Evolutionary conservation across 2,329 filamentous ascomycete genomes (phyloP).

Genomic region (Chaetomiaceae sp.): DNA sequence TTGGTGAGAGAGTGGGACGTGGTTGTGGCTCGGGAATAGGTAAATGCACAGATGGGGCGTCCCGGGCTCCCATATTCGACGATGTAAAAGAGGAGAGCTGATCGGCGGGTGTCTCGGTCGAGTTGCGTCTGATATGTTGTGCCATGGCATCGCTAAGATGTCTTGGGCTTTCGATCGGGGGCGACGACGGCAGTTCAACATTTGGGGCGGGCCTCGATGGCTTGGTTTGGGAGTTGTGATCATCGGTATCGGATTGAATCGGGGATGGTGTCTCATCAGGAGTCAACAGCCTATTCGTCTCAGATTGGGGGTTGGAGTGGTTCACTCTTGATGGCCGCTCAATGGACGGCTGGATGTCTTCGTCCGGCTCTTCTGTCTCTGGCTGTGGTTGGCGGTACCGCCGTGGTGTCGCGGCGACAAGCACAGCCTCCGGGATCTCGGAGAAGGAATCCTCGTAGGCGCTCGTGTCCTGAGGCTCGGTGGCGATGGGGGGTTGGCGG

Average conservation of each 20-base stretch:
- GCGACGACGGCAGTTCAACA: constrained; percentile 34
- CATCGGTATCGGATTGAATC: constrained; percentile 20
- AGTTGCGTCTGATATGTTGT: constrained; percentile 24
- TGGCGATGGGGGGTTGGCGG: not conserved
- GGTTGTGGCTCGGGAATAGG: constrained; percentile 29
- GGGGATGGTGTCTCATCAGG: constrained; percentile 50
- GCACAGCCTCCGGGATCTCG: constrained; percentile 49
- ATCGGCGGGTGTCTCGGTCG: constrained; percentile 28
- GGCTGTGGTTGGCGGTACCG: constrained; percentile 24
- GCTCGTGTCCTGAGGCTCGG: constrained; percentile 25
- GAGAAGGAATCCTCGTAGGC: constrained; percentile 55
- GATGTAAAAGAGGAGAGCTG: constrained; percentile 21
- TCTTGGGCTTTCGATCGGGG: constrained; percentile 27
- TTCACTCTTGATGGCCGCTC: constrained; percentile 30
- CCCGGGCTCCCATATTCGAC: constrained; percentile 9
- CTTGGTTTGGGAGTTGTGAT: constrained; percentile 4
- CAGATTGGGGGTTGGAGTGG: constrained; percentile 36
- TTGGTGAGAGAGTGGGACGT: constrained; percentile 51
- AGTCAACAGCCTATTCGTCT: constrained; percentile 46
- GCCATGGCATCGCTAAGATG: constrained; percentile 14
- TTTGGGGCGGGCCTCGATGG: constrained; percentile 18
- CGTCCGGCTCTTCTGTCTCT: constrained; percentile 3
- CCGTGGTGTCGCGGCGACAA: constrained; percentile 46
- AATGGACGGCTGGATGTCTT: constrained; percentile 29
- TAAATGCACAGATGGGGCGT: constrained; percentile 23